A percentile compares a stretch with the other conserved stretches of the same genome.
phyloP scores from a whole-genome alignment of 495 filamentous ascomycete species.

The Aspergillus steynii region DNA sequence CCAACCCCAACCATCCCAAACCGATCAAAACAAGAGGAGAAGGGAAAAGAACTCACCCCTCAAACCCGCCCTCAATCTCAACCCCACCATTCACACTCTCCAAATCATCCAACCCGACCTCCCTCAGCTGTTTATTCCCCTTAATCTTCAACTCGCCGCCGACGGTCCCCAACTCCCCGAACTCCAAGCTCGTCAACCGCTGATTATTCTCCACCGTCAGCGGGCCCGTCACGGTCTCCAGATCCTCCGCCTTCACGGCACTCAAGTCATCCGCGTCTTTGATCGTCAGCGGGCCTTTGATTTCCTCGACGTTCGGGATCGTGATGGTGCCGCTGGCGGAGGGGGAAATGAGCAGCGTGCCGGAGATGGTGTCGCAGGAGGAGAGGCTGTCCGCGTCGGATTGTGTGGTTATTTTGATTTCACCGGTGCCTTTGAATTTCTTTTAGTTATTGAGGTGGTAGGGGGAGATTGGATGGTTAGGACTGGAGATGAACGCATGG shows the following conservation, averaged over 20 bases:
- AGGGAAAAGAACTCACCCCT: conserved; percentile 18
- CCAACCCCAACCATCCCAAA: neutral
- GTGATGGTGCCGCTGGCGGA: conserved; percentile 27
- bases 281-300: conserved; percentile 28
- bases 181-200: conserved; percentile 17
- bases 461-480: too few relatives aligned
- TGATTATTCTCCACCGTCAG: conserved; percentile 26
- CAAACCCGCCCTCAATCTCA: conserved; percentile 27
- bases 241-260: conserved; percentile 19
- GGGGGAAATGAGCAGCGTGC: conserved; percentile 28
- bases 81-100: conserved; percentile 29
- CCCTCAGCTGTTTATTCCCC: conserved; percentile 24
- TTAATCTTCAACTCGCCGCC: conserved; percentile 22
- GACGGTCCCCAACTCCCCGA: conserved; percentile 17
- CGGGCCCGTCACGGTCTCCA: conserved; percentile 25
- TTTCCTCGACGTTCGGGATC: conserved; percentile 25
- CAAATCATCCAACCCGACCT: conserved; percentile 24
- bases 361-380: conserved; percentile 27
- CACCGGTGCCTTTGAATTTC: conserved; percentile 21
- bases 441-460: neutral
- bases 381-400: conserved; percentile 26
- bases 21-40: neutral
- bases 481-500: too few relatives aligned
- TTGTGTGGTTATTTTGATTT: conserved; percentile 30
- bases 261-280: conserved; percentile 22